These are phyloP conservation scores for Penicillium steckii DNA, from an alignment of 495 filamentous ascomycete genomes.

Conservation along the genomic window DNA sequence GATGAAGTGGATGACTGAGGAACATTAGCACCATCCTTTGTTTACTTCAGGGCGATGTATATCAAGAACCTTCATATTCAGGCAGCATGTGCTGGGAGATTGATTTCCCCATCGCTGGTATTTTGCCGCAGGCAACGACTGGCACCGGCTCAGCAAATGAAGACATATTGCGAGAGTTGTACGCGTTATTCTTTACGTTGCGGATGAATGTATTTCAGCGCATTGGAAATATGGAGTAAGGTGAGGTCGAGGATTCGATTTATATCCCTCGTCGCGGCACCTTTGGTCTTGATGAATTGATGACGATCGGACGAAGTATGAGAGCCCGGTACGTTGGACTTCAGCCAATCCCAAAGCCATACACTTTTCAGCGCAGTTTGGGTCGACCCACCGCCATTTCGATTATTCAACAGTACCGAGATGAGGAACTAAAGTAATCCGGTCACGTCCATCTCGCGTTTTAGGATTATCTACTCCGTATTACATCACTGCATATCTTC, in stretches of 20 bases:
- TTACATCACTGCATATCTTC: slow-evolving; percentile 2
- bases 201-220: not conserved
- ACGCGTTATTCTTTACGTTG: slow-evolving; percentile 5
- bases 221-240: not conserved
- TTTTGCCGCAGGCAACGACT: slow-evolving; percentile 15
- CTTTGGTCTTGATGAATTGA: not conserved
- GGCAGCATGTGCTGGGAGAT: too few species aligned
- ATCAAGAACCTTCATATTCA: too few species aligned
- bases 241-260: not conserved
- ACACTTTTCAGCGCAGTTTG: not conserved
- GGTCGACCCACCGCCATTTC: slow-evolving; percentile 5
- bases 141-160: slow-evolving; percentile 19
- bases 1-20: slow-evolving; percentile 32
- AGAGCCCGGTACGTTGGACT: not conserved
- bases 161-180: slow-evolving; percentile 20
- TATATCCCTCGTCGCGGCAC: not conserved
- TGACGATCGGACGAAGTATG: not conserved
- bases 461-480: slow-evolving; percentile 1
- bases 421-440: slow-evolving; percentile 7
- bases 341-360: not conserved
- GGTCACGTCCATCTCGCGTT: not conserved
- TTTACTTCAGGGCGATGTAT: too few species aligned
- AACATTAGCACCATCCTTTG: too few species aligned
- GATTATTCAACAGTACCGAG: slow-evolving; percentile 23
- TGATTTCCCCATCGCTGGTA: too few species aligned